Base-by-base conservation (phyloP, 257 asterid species). In the Solanum pennellii region DNA sequence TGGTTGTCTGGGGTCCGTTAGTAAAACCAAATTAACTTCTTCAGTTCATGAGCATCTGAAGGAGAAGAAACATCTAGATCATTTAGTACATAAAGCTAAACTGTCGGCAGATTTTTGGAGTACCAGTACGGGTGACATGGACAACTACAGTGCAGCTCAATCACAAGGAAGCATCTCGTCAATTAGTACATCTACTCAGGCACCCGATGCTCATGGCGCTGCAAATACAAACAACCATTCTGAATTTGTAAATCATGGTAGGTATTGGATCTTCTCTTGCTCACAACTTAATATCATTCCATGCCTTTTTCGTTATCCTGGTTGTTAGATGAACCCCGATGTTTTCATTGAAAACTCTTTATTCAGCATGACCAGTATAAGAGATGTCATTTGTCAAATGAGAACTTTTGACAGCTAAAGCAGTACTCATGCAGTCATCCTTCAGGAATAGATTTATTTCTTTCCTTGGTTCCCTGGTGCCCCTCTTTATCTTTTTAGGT, bases 1-100 rank as follows among this genome's bases (percentile, higher is more conserved):
- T 93, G 93, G 97, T 87, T 96, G 98, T 96, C 88, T 96, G 93
- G 98, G 98, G 91, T 91, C 92, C 90, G 86, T 87, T 93, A 66
- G 59, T 87, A 88, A 90, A 93, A 86, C 93, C 87, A 86, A 92
- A 88, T 88, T 93, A 88, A 92, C 80, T 88, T 84, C 93, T 59
- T 71, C 95, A 29, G 90, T 83, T 62, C 87, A 91, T 31, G 92
- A 90, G 82, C 89, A 93, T 9, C 86, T 89, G 69, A 89, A 90
- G 87, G 91, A 88, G 90, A 91, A 86, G 75, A 91, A 60, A 80
- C 89, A 72, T 85, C 71, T 83, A 56, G 82, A 75, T n/a, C 82
- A 85, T 84, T 77, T 60, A 88, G 83, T 87, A 60, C 42, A 93
- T 66, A 91, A 88, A 80, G 89, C 89, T 84, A 89, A 89, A 83